These are phyloP conservation scores for Brasilioporus rufonigricans DNA, from an alignment of 768 basidiomycete species.

Conservation along the genomic window DNA sequence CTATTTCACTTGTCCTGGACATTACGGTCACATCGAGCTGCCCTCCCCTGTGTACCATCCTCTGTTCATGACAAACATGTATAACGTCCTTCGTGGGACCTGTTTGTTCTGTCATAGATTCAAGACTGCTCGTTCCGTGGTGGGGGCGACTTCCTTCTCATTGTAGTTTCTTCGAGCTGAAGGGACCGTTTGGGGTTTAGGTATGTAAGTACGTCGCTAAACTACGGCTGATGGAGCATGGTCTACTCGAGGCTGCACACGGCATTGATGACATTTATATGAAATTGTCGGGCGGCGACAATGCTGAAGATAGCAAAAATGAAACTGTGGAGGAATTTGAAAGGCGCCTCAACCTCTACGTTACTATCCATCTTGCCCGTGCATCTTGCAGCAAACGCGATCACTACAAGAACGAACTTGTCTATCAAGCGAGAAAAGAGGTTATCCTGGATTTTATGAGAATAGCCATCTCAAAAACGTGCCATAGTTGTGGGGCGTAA, in stretches of 20 bases:
- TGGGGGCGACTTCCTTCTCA: conserved; percentile 35
- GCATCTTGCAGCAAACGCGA: conserved; percentile 65
- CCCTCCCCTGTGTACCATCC: conserved; percentile 96
- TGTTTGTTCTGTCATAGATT: conserved; percentile 96
- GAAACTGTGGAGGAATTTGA: conserved; percentile 65
- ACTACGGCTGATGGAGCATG: conserved; percentile 83
- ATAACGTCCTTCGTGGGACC: conserved; percentile 78
- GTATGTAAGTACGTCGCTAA: conserved; percentile 83
- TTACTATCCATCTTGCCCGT: conserved; percentile 45
- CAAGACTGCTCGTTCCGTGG: conserved; percentile 72
- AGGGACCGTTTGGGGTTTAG: conserved; percentile 38
- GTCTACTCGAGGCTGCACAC: conserved; percentile 79
- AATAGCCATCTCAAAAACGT: conserved; percentile 64
- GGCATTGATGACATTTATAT: conserved; percentile 68
- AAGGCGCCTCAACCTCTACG: conserved; percentile 62
- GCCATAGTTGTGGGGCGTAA: conserved; percentile 84
- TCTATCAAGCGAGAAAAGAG: conserved; percentile 84
- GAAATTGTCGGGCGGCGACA: conserved; percentile 31
- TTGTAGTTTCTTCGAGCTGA: conserved; percentile 5
- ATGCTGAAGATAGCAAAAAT: conserved; percentile 42
- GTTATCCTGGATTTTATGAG: conserved; percentile 81
- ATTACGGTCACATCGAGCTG: conserved; percentile 97
- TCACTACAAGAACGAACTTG: conserved; percentile 83
- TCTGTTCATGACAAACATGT: conserved; percentile 90
- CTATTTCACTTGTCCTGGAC: conserved; percentile 95